phyloP scores from a whole-genome alignment of 371 early-diverging fungal species.

The Globomyces sp. region DNA sequence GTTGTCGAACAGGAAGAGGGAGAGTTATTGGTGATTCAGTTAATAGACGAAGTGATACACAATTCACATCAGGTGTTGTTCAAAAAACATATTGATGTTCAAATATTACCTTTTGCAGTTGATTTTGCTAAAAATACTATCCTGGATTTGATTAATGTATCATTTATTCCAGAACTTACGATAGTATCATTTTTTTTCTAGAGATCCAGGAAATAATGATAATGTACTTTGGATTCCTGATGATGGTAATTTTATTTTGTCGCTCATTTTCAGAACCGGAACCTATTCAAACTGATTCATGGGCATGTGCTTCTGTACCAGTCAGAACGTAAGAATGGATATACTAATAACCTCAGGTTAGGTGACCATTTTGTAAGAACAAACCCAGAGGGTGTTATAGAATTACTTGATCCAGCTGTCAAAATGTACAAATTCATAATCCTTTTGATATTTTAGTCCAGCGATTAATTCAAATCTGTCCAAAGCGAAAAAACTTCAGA shows the following conservation, averaged over 20 bases:
- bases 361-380: no score
- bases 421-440: no score
- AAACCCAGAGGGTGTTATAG: no score
- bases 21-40: conserved; percentile 36
- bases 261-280: conserved; percentile 38
- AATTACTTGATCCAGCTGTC: no score
- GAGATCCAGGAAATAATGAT: conserved; percentile 43
- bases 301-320: conserved; percentile 49
- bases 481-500: neutral
- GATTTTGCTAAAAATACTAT: conserved; percentile 46
- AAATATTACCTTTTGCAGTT: conserved; percentile 54
- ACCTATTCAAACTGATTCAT: conserved; percentile 47
- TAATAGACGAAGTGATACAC: conserved; percentile 46
- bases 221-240: conserved; percentile 47
- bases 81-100: conserved; percentile 54
- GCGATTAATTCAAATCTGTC: neutral
- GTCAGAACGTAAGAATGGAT: conserved; percentile 11
- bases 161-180: conserved; percentile 5
- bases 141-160: conserved; percentile 28
- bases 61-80: conserved; percentile 51
- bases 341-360: no score
- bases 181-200: conserved; percentile 48
- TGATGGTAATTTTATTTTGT: conserved; percentile 31
- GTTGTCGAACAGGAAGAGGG: conserved; percentile 45
- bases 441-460: no score